phyloP scores from a whole-genome alignment of 1,284 basidiomycete species.

The Austropuccinia psidii region DNA sequence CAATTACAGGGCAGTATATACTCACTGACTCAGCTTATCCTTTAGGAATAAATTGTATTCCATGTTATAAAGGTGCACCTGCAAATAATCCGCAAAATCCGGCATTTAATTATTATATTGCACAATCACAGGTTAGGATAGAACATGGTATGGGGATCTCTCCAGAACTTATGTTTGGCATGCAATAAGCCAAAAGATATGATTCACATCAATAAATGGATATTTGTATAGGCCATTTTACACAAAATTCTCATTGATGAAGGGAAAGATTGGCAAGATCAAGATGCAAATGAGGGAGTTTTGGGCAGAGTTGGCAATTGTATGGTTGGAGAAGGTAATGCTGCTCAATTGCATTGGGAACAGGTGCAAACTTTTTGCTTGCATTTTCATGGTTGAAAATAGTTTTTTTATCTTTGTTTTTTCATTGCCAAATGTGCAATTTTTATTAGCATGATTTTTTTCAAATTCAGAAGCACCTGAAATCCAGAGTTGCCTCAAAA shows the following conservation, averaged over 20 bases:
- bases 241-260: constrained; percentile 4
- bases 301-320: too few species aligned
- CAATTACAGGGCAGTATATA: background rate
- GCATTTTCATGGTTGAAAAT: too few species aligned
- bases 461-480: too few species aligned
- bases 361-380: too few species aligned
- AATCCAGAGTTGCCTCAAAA: too few species aligned
- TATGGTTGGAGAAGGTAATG: too few species aligned
- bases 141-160: background rate
- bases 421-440: too few species aligned
- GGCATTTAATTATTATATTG: constrained; percentile 14
- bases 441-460: too few species aligned
- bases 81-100: background rate
- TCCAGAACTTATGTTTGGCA: background rate
- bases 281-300: too few species aligned
- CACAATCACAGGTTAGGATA: background rate
- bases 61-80: background rate
- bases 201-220: background rate
- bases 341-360: too few species aligned
- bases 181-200: background rate
- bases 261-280: too few species aligned
- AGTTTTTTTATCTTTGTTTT: too few species aligned
- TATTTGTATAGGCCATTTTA: background rate
- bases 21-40: background rate
- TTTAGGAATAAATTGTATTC: background rate